Conservation (phyloP, 176 grass and related monocot genomes). For the Echinochloa phyllopogon region DNA sequence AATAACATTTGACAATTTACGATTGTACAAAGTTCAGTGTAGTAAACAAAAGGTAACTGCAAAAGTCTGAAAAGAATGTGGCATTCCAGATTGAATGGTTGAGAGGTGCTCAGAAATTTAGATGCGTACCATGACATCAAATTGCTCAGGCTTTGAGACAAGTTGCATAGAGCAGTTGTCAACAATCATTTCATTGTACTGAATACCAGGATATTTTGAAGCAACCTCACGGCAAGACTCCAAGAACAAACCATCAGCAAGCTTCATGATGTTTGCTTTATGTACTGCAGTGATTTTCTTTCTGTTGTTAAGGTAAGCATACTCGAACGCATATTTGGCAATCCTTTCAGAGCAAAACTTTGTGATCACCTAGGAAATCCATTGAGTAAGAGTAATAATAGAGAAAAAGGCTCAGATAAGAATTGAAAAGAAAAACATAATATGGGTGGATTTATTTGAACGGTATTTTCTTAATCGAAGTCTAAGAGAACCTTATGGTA, state of each 20-base stretch:
- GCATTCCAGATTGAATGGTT: neutral
- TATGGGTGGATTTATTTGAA: constrained; percentile 2
- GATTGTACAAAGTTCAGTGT: neutral
- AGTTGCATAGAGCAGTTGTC: constrained; percentile 99
- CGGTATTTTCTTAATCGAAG: neutral
- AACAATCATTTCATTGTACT: constrained; percentile 96
- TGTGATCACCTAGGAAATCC: constrained; percentile 86
- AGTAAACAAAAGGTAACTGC: neutral
- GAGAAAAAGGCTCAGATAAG: constrained; percentile 39
- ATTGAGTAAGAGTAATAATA: constrained; percentile 46
- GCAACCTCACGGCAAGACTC: constrained; percentile 95
- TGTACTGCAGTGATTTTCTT: constrained; percentile 97
- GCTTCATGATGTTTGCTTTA: constrained; percentile 99
- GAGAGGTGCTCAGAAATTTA: constrained; percentile 10
- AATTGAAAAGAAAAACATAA: constrained; percentile 15
- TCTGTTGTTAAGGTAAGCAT: constrained; percentile 94
- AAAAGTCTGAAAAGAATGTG: neutral
- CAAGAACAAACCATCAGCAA: constrained; percentile 95
- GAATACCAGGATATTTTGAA: constrained; percentile 84
- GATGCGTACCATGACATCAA: constrained; percentile 90
- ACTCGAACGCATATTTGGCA: constrained; percentile 96
- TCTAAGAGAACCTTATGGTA: neutral
- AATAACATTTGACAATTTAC: neutral
- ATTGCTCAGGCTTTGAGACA: constrained; percentile 91
- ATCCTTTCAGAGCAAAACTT: constrained; percentile 97